Base-by-base conservation (phyloP, 805 yeast species). In the Candida germanica region DNA sequence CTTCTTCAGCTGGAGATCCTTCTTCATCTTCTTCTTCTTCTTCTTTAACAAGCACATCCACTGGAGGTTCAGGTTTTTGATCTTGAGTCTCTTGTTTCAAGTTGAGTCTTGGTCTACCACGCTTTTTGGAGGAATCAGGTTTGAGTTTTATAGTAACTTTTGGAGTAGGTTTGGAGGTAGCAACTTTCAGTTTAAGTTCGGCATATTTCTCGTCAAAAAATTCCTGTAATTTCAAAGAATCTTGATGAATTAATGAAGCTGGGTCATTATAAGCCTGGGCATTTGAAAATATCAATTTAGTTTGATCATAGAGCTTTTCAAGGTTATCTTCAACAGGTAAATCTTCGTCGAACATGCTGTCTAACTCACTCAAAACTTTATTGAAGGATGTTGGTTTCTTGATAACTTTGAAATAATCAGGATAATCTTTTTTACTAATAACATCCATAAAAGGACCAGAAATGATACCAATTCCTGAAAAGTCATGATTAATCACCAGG, bases 191-290 rank as follows among this genome's bases (percentile, higher is more conserved):
- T 31, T 52, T 54, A 28, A 65, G 47, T n/a, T 48, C 57, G 6
- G 47, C 35, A 39, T 43, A 63, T 48, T 71, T 61, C 42, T 66
- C 63, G 25, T 66, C 62, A 45, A 83, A 79, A 41, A 69, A 69
- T 20, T 67, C 69, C 42, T 75, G 69, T 35, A 93, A 68, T 29
- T 73, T 71, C 25, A 56, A 60, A 0, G 97, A 82, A 59, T 87
- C 94, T 41, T 75, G 75, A 51, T 79, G 78, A 26, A 89, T 80
- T 35, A 77, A 69, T 35, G 93, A 77, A 1, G 75, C 77, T 35
- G 83, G 83, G 41, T 79, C 83, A 57, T 89, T 91, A 59, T 80
- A 91, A 1, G 71, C 56, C 52, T 79, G 78, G 2, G 97, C 95
- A 59, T 93, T 93, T 29, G 68, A 53, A 62, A 89, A 88, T 10